Percentiles rank a stretch among this genome's conserved stretches.
Conservation (phyloP, 2,329 filamentous ascomycete genomes). For the Ascochyta lentis region DNA sequence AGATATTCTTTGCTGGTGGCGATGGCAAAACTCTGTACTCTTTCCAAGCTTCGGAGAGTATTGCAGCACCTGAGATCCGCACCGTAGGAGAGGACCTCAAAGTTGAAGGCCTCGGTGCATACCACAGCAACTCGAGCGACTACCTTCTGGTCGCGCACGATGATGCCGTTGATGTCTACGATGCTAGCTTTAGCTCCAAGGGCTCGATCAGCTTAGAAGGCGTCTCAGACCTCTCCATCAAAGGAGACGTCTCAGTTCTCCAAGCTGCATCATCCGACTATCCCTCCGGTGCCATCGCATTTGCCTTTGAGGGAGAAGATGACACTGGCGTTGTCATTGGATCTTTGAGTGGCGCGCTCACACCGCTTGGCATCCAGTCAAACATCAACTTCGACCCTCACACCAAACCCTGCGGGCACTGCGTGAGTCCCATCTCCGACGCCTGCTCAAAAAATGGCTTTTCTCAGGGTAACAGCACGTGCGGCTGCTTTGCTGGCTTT, state of each 20-base stretch:
- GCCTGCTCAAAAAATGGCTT: constrained; percentile 35
- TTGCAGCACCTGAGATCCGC: constrained; percentile 23
- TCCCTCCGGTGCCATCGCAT: constrained; percentile 29
- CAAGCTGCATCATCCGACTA: constrained; percentile 23
- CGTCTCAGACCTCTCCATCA: constrained; percentile 32
- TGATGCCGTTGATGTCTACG: constrained; percentile 33
- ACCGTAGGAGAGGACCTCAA: constrained; percentile 26
- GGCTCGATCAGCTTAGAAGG: constrained; percentile 30
- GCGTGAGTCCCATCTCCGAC: constrained; percentile 21
- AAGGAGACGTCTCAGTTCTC: constrained; percentile 36
- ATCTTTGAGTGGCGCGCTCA: constrained; percentile 25
- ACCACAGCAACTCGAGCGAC: constrained; percentile 25
- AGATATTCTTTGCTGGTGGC: constrained; percentile 35
- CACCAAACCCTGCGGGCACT: constrained; percentile 24
- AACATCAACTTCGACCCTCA: constrained; percentile 32
- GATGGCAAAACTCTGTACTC: constrained; percentile 38
- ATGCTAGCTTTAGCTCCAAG: constrained; percentile 21
- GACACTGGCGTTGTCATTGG: constrained; percentile 32
- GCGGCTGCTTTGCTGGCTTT: constrained; percentile 38
- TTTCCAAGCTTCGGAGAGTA: constrained; percentile 37
- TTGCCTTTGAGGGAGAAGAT: constrained; percentile 39
- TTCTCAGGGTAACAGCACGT: constrained; percentile 6
- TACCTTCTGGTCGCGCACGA: constrained; percentile 37
- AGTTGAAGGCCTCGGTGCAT: constrained; percentile 31
- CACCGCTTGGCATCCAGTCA: constrained; percentile 21